Percentiles rank a stretch among this genome's conserved stretches.
phyloP scores from a whole-genome alignment of 2,329 filamentous ascomycete species.

The Fusarium mangiferae region DNA sequence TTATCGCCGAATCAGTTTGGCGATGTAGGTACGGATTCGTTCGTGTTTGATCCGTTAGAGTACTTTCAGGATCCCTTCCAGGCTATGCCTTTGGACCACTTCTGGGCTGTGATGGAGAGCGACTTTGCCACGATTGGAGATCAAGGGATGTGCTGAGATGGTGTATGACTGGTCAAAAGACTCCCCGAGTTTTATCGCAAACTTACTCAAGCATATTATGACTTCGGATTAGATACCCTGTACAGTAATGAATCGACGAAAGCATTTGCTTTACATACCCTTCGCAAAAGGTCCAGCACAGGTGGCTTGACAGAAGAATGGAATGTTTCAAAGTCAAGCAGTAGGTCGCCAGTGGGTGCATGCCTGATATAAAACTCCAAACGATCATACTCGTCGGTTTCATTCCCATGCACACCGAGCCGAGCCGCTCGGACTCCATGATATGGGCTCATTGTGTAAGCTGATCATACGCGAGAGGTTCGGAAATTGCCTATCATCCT shows the following conservation, averaged over 20 bases:
- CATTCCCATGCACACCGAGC: neutral
- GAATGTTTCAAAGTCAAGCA: fast-evolving
- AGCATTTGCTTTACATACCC: neutral
- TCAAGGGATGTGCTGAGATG: neutral
- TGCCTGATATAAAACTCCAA: neutral
- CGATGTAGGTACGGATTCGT: neutral
- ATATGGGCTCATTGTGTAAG: neutral
- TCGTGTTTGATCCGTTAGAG: slow-evolving; percentile 27
- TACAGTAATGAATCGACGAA: neutral
- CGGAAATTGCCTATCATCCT: neutral
- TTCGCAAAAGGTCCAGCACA: neutral
- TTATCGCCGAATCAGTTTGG: slow-evolving; percentile 14
- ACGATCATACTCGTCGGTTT: neutral
- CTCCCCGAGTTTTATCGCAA: neutral
- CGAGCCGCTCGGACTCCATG: slow-evolving; percentile 2
- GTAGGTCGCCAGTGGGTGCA: neutral
- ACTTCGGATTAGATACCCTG: neutral
- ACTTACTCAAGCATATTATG: neutral
- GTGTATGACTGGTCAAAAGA: neutral
- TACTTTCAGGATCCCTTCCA: slow-evolving; percentile 39
- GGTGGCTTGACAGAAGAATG: too few relatives aligned
- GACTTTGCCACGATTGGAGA: slow-evolving; percentile 31
- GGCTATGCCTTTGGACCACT: slow-evolving; percentile 39
- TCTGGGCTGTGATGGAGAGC: slow-evolving; percentile 40
- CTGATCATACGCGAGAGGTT: neutral